A percentile compares a stretch with the other conserved stretches of the same genome.
Conservation (phyloP, 371 early-diverging fungal species). For the Mucor indicus region DNA sequence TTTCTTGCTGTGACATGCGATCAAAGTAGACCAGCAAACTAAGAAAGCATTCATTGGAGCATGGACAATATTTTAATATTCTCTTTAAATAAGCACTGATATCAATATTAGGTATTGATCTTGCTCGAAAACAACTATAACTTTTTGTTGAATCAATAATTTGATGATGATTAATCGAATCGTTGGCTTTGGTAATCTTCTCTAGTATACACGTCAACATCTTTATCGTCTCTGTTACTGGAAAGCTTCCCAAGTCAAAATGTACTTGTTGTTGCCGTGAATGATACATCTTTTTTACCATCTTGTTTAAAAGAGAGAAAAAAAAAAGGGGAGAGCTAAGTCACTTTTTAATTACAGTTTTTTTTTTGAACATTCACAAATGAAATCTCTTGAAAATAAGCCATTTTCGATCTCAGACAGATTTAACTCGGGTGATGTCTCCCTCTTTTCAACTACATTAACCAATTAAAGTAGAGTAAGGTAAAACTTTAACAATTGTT, state of each 20-base stretch:
- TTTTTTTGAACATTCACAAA: too few species aligned
- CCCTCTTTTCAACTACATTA: too few species aligned
- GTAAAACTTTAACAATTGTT: too few species aligned
- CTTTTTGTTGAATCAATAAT: not conserved
- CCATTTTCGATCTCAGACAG: too few species aligned
- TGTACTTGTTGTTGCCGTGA: not conserved
- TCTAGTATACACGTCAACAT: slow-evolving; percentile 30
- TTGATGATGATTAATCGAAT: slow-evolving; percentile 3
- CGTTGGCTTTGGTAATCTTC: slow-evolving; percentile 28
- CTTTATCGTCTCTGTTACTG: slow-evolving; percentile 30
- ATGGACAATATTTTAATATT: slow-evolving; percentile 76
- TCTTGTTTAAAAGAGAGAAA: not conserved
- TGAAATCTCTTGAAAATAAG: too few species aligned
- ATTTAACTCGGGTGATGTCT: too few species aligned
- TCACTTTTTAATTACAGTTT: too few species aligned
- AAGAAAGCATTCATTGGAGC: slow-evolving; percentile 74
- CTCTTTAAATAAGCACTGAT: slow-evolving; percentile 61
- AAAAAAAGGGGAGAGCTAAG: too few species aligned
- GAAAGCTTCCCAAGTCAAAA: slow-evolving; percentile 26
- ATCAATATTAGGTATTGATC: slow-evolving; percentile 46
- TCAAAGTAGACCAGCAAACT: slow-evolving; percentile 79
- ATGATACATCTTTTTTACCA: slow-evolving; percentile 1
- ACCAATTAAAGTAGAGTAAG: too few species aligned
- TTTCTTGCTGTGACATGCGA: slow-evolving; percentile 48
- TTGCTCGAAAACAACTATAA: slow-evolving; percentile 56